Base-by-base conservation (phyloP, 768 basidiomycete genomes). In the Boletus vinaceobasis region DNA sequence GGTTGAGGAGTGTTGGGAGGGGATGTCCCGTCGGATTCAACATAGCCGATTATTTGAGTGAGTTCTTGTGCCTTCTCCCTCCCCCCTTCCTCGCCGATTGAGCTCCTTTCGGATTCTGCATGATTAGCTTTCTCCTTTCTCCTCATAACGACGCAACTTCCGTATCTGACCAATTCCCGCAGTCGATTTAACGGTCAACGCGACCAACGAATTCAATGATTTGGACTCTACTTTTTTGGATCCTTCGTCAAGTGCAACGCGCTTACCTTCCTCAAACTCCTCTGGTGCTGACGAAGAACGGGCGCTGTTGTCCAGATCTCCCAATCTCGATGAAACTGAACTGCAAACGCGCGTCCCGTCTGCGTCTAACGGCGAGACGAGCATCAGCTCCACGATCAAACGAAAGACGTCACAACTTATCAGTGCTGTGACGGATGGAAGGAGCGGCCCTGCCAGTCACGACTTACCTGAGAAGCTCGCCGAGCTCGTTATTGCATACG, bases 41-140 rank as follows among this genome's bases (percentile, higher is more conserved):
- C 67, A 90, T 98, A 59, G 97, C 96, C 0, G 97, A 99, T 73
- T 98, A 85, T 72, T 75, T 98, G 53, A 98, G 94, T 95, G 67
- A 50, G 89, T 80, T 39, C 17, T 36, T 7, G 6, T 40, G 5
- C 14, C n/a, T 43, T 31, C 5, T 11, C 13, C 11, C 9, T 10
- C 11, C 10, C 17, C 13, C 7, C n/a, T 50, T 21, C 15, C n/a
- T 33, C 21, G 11, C 14, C 7, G 9, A n/a, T 33, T 8, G 21
- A n/a, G 15, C n/a, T 26, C 29, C 19, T 36, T 26, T 31, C 3
- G 19, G 29, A 29, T 36, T 48, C 26, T 21, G 31, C 21, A 15
- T 14, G 45, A 27, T 21, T 14, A 7, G 27, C 5, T 52, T n/a
- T 27, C 29, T 4, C 29, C 23, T 21, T n/a, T 27, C 29, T 4